Evolutionary conservation across 805 yeast genomes (phyloP).

Genomic region (Nakazawaea anatomiae): DNA sequence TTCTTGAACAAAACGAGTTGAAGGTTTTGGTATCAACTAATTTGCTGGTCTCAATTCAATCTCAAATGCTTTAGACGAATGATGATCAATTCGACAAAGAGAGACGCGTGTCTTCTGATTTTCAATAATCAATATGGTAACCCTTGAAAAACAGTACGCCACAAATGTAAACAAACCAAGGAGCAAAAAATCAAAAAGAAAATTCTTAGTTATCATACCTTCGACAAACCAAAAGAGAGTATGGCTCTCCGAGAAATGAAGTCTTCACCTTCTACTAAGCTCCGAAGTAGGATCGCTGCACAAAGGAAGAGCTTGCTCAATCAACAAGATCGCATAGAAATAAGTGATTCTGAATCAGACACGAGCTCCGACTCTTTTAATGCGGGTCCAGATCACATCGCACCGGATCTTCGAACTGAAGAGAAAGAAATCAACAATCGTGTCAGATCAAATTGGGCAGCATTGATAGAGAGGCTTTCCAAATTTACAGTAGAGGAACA

Average conservation of each 20-base stretch:
- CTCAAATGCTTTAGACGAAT: too few species aligned
- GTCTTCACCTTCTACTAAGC: background rate
- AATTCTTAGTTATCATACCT: background rate
- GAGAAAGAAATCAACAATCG: conserved; percentile 4
- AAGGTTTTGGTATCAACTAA: too few species aligned
- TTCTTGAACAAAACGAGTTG: too few species aligned
- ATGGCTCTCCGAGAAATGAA: background rate
- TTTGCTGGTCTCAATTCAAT: too few species aligned
- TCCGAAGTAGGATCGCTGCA: background rate
- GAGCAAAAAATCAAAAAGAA: background rate
- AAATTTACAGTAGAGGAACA: conserved; percentile 40
- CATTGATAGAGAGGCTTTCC: conserved; percentile 47
- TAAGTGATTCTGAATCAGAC: background rate
- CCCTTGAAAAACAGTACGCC: background rate
- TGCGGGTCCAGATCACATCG: background rate
- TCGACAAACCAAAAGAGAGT: background rate
- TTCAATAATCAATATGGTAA: too few species aligned
- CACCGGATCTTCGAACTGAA: conserved; percentile 9
- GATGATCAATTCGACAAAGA: too few species aligned
- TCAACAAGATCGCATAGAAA: background rate
- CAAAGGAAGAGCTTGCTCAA: background rate
- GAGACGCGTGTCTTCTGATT: too few species aligned
- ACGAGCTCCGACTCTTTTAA: background rate
- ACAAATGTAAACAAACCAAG: background rate
- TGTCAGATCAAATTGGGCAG: conserved; percentile 33